These are phyloP conservation scores for Xanthoceras sorbifolium DNA, from an alignment of 345 rosid genomes.

Conservation along the genomic window DNA sequence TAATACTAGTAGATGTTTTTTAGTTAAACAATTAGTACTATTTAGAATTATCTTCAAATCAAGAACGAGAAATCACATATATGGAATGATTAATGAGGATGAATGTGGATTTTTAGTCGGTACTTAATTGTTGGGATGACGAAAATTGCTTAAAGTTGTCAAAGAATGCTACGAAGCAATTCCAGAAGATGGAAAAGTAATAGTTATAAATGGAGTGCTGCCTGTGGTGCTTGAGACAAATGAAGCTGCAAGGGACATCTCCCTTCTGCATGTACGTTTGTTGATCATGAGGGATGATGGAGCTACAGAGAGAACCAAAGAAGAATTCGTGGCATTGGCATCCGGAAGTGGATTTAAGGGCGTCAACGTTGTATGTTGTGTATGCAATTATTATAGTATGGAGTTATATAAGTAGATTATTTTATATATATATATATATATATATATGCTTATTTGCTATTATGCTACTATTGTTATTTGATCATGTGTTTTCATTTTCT, in stretches of 20 bases:
- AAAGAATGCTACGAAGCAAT: conserved; percentile 50
- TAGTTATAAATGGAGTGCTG: conserved; percentile 40
- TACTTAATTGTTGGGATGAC: conserved; percentile 56
- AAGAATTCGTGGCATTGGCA: conserved; percentile 37
- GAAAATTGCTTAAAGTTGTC: conserved; percentile 44
- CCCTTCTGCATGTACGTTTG: conserved; percentile 34
- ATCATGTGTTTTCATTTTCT: too few species aligned
- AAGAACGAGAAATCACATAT: too few species aligned
- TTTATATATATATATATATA: too few species aligned
- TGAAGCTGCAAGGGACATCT: conserved; percentile 24
- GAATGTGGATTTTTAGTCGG: too few species aligned
- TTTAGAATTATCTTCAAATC: too few species aligned
- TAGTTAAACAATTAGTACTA: too few species aligned
- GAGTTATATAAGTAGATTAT: conserved; percentile 14
- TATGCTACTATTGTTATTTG: too few species aligned
- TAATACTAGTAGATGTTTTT: too few species aligned
- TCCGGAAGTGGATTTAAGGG: conserved; percentile 35
- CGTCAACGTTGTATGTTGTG: background rate
- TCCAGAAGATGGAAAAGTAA: conserved; percentile 50
- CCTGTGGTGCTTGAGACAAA: conserved; percentile 39
- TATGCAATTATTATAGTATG: background rate
- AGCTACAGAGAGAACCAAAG: conserved; percentile 46
- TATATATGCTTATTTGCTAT: background rate
- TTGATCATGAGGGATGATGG: conserved; percentile 38
- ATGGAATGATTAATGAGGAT: too few species aligned